A percentile compares a stretch with the other conserved stretches of the same genome.
Evolutionary conservation across 192 early-diverging fungal species (phyloP).

Genomic region (Backusella sp.): DNA sequence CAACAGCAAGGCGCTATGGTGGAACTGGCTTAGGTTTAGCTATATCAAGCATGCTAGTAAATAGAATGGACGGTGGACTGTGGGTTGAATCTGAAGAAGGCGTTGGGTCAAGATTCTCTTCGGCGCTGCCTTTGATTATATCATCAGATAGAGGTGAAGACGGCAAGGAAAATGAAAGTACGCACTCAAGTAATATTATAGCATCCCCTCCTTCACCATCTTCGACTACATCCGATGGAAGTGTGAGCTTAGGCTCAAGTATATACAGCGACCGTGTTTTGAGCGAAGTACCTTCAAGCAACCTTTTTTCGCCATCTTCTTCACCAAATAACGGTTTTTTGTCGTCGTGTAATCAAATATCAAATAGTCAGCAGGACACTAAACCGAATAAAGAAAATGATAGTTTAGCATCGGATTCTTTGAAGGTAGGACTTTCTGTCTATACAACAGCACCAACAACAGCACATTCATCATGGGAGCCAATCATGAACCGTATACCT

Average conservation of each 20-base stretch:
- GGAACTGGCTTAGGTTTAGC: constrained; percentile 68
- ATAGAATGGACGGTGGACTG: constrained; percentile 65
- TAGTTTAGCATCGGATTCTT: neutral
- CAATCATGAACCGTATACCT: neutral
- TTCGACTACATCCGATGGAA: constrained; percentile 30
- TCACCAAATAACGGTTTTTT: neutral
- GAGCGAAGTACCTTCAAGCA: neutral
- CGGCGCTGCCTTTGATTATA: constrained; percentile 41
- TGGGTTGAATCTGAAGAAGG: constrained; percentile 54
- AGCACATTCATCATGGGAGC: constrained; percentile 1
- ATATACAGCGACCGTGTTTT: neutral
- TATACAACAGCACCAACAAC: neutral
- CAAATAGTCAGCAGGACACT: neutral
- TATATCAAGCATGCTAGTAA: constrained; percentile 59
- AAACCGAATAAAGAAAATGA: neutral
- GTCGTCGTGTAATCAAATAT: neutral
- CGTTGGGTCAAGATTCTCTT: constrained; percentile 54
- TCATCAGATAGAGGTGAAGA: neutral
- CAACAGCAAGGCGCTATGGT: constrained; percentile 53
- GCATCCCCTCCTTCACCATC: constrained; percentile 33
- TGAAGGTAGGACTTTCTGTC: neutral
- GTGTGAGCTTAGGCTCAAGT: constrained; percentile 14
- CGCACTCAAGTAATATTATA: neutral
- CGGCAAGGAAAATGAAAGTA: neutral
- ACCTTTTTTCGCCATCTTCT: neutral